Evolutionary conservation across 768 basidiomycete species (phyloP).

Genomic region (Termitomyces sp.): DNA sequence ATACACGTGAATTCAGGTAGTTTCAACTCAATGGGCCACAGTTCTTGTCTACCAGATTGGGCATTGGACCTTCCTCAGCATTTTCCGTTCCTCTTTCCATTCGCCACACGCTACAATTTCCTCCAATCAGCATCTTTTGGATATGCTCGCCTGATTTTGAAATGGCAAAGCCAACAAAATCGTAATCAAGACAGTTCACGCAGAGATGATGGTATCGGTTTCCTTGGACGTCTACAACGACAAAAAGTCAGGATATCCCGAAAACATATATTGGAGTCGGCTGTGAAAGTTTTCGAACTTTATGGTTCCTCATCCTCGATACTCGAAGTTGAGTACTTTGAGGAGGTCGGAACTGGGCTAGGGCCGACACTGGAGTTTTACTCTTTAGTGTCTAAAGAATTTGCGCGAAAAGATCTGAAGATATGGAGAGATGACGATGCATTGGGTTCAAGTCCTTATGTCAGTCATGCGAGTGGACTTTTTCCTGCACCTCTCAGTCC

Average conservation of each 20-base stretch:
- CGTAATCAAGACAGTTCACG: conserved; percentile 75
- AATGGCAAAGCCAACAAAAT: conserved; percentile 87
- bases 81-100: conserved; percentile 98
- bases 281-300: conserved; percentile 93
- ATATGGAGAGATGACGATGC: conserved; percentile 89
- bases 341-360: conserved; percentile 96
- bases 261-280: conserved; percentile 91
- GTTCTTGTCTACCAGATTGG: conserved; percentile 97
- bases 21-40: conserved; percentile 23
- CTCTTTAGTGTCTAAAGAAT: conserved; percentile 93
- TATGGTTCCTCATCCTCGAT: conserved; percentile 93
- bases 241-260: conserved; percentile 97
- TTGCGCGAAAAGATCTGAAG: conserved; percentile 81
- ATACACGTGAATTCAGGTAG: background rate
- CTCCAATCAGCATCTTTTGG: conserved; percentile 97
- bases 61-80: conserved; percentile 91
- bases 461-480: conserved; percentile 78
- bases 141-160: conserved; percentile 90
- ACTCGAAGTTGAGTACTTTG: conserved; percentile 97
- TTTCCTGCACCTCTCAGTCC: conserved; percentile 81
- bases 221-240: conserved; percentile 86
- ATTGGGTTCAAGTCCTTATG: conserved; percentile 56
- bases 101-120: conserved; percentile 96
- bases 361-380: conserved; percentile 99
- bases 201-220: conserved; percentile 87